Conservation (phyloP, 331 rosid species). For the Pyracantha coccinea region DNA sequence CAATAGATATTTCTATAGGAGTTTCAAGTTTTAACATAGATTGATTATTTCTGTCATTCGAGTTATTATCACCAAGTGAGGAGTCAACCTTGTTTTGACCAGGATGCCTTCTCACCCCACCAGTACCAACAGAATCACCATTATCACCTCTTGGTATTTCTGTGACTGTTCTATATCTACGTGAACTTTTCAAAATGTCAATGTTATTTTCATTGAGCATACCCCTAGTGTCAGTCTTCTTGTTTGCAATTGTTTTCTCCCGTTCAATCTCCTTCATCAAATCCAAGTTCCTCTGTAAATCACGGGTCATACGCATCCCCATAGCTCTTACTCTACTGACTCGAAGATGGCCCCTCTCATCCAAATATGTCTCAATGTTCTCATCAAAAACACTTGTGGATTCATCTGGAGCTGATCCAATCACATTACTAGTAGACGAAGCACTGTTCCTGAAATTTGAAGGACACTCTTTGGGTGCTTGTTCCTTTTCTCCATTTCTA, state of each 20-base stretch:
- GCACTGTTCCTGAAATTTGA: constrained; percentile 28
- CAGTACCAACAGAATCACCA: background rate
- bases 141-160: background rate
- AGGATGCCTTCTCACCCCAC: constrained; percentile 1
- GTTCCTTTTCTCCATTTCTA: constrained; percentile 39
- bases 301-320: constrained; percentile 98
- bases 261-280: constrained; percentile 80
- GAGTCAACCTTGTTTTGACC: constrained; percentile 23
- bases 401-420: constrained; percentile 26
- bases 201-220: constrained; percentile 17
- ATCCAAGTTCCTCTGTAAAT: constrained; percentile 92
- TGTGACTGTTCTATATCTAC: background rate
- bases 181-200: background rate
- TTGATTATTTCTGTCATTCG: constrained; percentile 27
- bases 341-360: constrained; percentile 75
- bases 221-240: constrained; percentile 17
- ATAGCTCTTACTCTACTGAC: constrained; percentile 84
- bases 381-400: constrained; percentile 49
- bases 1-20: constrained; percentile 62
- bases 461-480: constrained; percentile 16
- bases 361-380: constrained; percentile 64
- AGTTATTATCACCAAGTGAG: constrained; percentile 24
- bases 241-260: constrained; percentile 34
- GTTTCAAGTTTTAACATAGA: constrained; percentile 26
- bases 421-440: constrained; percentile 26